A percentile compares a stretch with the other conserved stretches of the same genome.
Evolutionary conservation across 139 green algal genomes (phyloP).

Genomic region (Pseudopediastrum boryanum): DNA sequence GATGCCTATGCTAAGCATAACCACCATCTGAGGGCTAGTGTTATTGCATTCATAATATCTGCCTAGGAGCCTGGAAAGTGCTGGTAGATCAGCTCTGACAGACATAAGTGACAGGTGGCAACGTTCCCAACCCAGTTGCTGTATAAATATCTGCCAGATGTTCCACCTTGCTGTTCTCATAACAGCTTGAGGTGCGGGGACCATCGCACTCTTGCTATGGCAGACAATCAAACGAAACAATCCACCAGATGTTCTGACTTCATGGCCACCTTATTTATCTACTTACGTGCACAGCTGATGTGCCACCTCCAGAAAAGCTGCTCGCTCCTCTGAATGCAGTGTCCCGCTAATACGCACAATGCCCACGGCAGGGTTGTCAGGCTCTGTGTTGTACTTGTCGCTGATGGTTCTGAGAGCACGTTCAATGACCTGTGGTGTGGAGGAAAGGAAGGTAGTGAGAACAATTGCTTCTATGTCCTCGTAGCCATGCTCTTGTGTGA

Average conservation of each 20-base stretch:
- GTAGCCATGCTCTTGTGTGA: slow-evolving; percentile 19
- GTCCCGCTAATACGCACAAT: slow-evolving; percentile 77
- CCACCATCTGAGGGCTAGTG: no score
- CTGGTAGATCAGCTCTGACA: no score
- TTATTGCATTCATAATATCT: no score
- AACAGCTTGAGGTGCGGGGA: background rate
- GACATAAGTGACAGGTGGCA: no score
- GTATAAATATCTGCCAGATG: background rate
- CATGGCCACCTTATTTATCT: background rate
- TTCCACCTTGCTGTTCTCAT: background rate
- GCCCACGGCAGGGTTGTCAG: slow-evolving; percentile 53
- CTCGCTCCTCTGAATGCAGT: slow-evolving; percentile 72
- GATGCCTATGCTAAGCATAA: no score
- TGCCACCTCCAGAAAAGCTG: slow-evolving; percentile 61
- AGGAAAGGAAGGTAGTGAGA: background rate
- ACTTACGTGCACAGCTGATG: slow-evolving; percentile 34
- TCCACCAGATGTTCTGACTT: background rate
- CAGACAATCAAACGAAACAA: background rate
- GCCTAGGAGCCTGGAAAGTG: no score
- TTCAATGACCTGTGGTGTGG: slow-evolving; percentile 55
- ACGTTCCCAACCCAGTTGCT: background rate
- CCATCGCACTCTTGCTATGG: background rate
- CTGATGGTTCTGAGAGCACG: slow-evolving; percentile 45
- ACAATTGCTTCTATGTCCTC: background rate
- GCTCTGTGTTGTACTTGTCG: slow-evolving; percentile 40